Conservation (phyloP, 2,329 filamentous ascomycete species). For the Paraphaeosphaeria sporulosa region DNA sequence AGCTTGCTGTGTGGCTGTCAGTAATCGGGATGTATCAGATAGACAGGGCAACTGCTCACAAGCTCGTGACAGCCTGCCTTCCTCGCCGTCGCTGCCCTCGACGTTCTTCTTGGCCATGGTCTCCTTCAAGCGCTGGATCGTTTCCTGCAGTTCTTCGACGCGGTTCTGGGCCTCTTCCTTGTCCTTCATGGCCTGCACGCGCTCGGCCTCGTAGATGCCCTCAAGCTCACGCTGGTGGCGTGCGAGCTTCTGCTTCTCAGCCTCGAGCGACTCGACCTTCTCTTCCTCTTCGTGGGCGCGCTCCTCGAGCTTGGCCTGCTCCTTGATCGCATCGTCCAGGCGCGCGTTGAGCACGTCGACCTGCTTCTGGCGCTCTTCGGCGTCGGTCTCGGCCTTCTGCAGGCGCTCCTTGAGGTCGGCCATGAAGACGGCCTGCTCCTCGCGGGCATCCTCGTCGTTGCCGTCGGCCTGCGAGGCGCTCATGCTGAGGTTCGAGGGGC, state of each 20-base stretch:
- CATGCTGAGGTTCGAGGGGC: constrained; percentile 43
- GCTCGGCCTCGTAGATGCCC: constrained; percentile 89
- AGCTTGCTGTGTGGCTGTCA: constrained; percentile 41
- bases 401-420: constrained; percentile 86
- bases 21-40: not conserved
- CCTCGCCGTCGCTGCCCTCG: constrained; percentile 59
- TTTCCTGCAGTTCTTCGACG: constrained; percentile 88
- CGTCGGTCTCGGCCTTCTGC: constrained; percentile 77
- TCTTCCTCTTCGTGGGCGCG: constrained; percentile 86
- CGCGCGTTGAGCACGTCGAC: constrained; percentile 82
- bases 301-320: constrained; percentile 89
- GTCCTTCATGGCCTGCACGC: constrained; percentile 85
- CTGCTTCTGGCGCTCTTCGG: constrained; percentile 84
- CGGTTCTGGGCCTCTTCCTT: constrained; percentile 85
- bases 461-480: constrained; percentile 46
- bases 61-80: constrained; percentile 60
- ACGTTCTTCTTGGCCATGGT: constrained; percentile 78
- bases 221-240: constrained; percentile 91
- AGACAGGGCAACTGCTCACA: constrained; percentile 40
- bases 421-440: constrained; percentile 78
- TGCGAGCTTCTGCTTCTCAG: constrained; percentile 83
- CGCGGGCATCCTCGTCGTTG: constrained; percentile 71
- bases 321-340: constrained; percentile 82
- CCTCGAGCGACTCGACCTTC: constrained; percentile 79
- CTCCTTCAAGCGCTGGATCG: constrained; percentile 92